phyloP scores from a whole-genome alignment of 169 alveolate species.

The Theileria orientalis region DNA sequence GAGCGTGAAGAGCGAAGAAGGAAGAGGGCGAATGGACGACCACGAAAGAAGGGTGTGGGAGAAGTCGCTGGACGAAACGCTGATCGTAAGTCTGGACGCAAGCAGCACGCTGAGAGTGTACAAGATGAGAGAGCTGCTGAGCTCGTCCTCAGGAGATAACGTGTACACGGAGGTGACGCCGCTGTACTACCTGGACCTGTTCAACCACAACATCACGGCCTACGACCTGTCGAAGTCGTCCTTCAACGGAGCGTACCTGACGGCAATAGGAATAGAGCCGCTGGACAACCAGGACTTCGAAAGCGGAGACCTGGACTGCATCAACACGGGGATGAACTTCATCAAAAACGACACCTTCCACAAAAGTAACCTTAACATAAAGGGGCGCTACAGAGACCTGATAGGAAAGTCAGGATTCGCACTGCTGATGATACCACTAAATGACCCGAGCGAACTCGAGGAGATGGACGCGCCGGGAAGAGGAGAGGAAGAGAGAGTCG shows the following conservation, averaged over 20 bases:
- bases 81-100: slow-evolving; percentile 22
- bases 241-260: slow-evolving; percentile 20
- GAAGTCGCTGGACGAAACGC: slow-evolving; percentile 21
- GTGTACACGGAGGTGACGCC: slow-evolving; percentile 29
- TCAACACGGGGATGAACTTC: neutral
- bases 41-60: slow-evolving; percentile 25
- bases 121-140: slow-evolving; percentile 46
- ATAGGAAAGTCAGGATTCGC: neutral
- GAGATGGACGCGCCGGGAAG: neutral
- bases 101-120: slow-evolving; percentile 27
- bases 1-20: neutral
- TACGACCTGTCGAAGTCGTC: slow-evolving; percentile 32
- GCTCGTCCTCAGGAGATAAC: slow-evolving; percentile 44
- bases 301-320: neutral
- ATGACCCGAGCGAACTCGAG: neutral
- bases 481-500: neutral
- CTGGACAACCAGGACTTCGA: neutral
- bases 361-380: neutral
- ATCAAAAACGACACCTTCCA: slow-evolving; percentile 10
- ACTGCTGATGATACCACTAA: neutral
- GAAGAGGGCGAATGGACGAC: neutral
- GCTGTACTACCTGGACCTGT: slow-evolving; percentile 39
- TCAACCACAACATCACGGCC: slow-evolving; percentile 52
- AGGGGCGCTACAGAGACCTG: slow-evolving; percentile 9
- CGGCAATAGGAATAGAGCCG: slow-evolving; percentile 58